Base-by-base conservation (phyloP, 148 eudicot genomes). In the Pouteria glomerata region DNA sequence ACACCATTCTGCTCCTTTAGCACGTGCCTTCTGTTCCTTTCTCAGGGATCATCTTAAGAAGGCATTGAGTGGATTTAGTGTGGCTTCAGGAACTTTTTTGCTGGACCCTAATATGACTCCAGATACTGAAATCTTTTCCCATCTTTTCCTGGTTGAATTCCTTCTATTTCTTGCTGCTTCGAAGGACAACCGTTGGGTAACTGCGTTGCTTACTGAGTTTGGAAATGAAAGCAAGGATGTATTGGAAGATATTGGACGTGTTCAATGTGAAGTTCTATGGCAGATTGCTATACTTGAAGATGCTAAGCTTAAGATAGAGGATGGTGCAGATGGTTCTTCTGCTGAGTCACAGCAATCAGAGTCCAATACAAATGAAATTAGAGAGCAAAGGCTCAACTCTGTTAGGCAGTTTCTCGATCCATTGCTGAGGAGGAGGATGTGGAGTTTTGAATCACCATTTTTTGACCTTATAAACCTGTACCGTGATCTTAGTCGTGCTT, bases 401-500 rank as follows among this genome's bases (percentile, higher is more conserved):
- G 90, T 92, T 73, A 82, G 97, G 82, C 97, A 92, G 80, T 82
- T 88, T 77, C 87, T 96, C 78, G 97, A 96, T 79, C 99, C 99
- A 3, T 76, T 90, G 19, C 73, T 87, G 78, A 84, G 97, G 71
- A 89, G 97, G 73, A 79, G 97, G 78, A 88, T 83, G 83, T 92
- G 92, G 96, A 90, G 94, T 77, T 81, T 85, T 61, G 99, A 96
- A 69, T 92, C 97, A 30, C 97, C 92, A 73, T 96, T 96, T 83
- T 88, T 90, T 79, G 97, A 92, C 81, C 88, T 96, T 16, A 84
- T 96, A 55, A 90, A 86, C 74, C 81, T 90, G 33, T 90, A 92
- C 78, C 87, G 96, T 72, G 99, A 92, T 80, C 89, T 92, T 63
- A 85, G 89, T 70, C 93, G 97, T 60, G 79, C 91, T 70, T 73